These are phyloP conservation scores for Geosmithia flava DNA, from an alignment of 2,329 filamentous ascomycete genomes.

Conservation along the genomic window DNA sequence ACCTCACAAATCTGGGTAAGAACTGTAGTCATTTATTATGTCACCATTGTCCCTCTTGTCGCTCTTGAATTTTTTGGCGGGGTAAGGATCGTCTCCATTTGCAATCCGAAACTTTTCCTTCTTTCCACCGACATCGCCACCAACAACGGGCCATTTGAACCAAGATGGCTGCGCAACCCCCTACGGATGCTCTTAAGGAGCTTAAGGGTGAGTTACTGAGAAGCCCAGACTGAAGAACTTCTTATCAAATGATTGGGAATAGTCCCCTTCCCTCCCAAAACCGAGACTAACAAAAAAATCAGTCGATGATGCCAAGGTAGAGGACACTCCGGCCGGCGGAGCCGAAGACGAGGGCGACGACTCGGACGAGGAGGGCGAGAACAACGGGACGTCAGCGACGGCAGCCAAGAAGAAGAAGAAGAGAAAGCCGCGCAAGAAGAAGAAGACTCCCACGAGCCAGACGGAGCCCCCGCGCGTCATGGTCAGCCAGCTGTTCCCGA, in stretches of 20 bases:
- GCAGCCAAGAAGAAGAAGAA: slow-evolving; percentile 15
- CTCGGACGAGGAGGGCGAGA: slow-evolving; percentile 40
- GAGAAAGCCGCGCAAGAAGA: slow-evolving; percentile 68
- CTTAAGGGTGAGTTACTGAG: slow-evolving; percentile 27
- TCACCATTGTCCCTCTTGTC: neutral
- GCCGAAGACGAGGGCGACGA: slow-evolving; percentile 31
- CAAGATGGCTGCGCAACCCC: slow-evolving; percentile 30
- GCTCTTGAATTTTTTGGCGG: neutral
- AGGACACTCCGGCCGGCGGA: slow-evolving; percentile 19
- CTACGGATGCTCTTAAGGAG: slow-evolving; percentile 29
- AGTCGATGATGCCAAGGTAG: slow-evolving; percentile 28
- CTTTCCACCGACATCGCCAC: neutral
- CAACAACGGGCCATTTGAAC: slow-evolving; percentile 1
- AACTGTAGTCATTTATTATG: neutral
- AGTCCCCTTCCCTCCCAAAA: too few relatives aligned
- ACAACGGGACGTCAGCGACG: slow-evolving; percentile 21
- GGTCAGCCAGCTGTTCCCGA: slow-evolving; percentile 61
- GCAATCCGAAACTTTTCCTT: slow-evolving; percentile 2
- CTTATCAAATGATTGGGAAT: too few relatives aligned
- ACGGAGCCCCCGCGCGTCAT: slow-evolving; percentile 61
- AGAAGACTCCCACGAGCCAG: slow-evolving; percentile 64
- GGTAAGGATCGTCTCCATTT: neutral
- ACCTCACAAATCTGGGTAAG: neutral
- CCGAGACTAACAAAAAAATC: slow-evolving; percentile 1
- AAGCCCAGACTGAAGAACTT: neutral